Base-by-base conservation (phyloP, 805 yeast genomes). In the Nakazawaea wickerhamii region DNA sequence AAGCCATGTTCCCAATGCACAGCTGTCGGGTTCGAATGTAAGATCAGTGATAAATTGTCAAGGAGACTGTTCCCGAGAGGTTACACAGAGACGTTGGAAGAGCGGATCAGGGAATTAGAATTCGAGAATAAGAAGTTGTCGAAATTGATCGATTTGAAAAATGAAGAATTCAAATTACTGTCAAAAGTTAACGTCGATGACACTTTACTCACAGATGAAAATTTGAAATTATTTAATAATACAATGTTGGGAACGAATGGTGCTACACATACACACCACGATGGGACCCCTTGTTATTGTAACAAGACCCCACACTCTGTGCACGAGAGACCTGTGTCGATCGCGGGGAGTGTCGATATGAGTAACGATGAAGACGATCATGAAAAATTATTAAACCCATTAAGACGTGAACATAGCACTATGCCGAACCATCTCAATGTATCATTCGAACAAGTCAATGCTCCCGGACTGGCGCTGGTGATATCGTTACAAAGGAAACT, bases 41-140 rank as follows among this genome's bases (percentile, higher is more conserved):
- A 82, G 44, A 84, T 87, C n/a, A 80, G 90, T 14, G 96, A 89
- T 57, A 82, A 83, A 51, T 67, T 89, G n/a, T 76, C 90, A 1
- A 71, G 96, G 45, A 69, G 90, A 48, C 91, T 95, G 0, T 89
- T 82, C 54, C 96, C 96, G 0, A 72, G 95, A 57, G 96, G 96
- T 0, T 89, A 89, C 54, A 89, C 96, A 0, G 96, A 89, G 61
- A 81, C 89, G 2, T 60, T 89, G 41, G 97, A 89, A 57, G 95
- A 87, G 55, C 68, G 95, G 39, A 81, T 89, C n/a, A 68, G 96
- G 38, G 93, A 84, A 55, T 68, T 90, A 18, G 95, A 88, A 58
- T 75, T 82, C 3, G 95, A 88, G 54, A 87, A 86, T 58, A 76
- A 78, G 49, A 73, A 84, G 53, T 61, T 89, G 21, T 68, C 74